Evolutionary conservation across 805 yeast species (phyloP).

Genomic region (Yamadazyma nakazawae): DNA sequence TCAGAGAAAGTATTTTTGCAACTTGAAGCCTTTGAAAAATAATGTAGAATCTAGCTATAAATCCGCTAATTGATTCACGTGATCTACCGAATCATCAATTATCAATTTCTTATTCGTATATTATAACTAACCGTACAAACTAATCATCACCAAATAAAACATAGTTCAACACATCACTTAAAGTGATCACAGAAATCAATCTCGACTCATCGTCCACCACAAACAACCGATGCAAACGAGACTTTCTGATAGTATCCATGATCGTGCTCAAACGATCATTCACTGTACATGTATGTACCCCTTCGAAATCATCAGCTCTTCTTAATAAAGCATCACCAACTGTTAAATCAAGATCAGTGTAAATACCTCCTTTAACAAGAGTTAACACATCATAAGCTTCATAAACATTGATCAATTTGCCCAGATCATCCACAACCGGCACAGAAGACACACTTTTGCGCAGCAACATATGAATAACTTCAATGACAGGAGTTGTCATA

Average conservation of each 20-base stretch:
- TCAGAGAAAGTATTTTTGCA: neutral
- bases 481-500: conserved; percentile 90
- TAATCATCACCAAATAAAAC: conserved; percentile 58
- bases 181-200: conserved; percentile 78
- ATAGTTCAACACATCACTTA: conserved; percentile 87
- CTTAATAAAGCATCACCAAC: conserved; percentile 96
- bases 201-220: conserved; percentile 84
- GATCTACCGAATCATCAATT: neutral
- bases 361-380: conserved; percentile 89
- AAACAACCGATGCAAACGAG: conserved; percentile 86
- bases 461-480: conserved; percentile 80
- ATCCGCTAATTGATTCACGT: neutral
- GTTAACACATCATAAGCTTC: conserved; percentile 95
- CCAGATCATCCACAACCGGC: conserved; percentile 83
- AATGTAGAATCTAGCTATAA: neutral
- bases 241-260: conserved; percentile 87
- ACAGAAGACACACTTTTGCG: conserved; percentile 83
- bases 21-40: neutral
- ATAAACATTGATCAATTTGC: conserved; percentile 74
- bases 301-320: conserved; percentile 94
- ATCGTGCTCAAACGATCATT: conserved; percentile 84
- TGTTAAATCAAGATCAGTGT: conserved; percentile 81
- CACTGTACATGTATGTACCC: conserved; percentile 92
- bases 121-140: neutral
- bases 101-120: neutral